Conservation (phyloP, 331 rosid species). For the Dryas integrifolia region DNA sequence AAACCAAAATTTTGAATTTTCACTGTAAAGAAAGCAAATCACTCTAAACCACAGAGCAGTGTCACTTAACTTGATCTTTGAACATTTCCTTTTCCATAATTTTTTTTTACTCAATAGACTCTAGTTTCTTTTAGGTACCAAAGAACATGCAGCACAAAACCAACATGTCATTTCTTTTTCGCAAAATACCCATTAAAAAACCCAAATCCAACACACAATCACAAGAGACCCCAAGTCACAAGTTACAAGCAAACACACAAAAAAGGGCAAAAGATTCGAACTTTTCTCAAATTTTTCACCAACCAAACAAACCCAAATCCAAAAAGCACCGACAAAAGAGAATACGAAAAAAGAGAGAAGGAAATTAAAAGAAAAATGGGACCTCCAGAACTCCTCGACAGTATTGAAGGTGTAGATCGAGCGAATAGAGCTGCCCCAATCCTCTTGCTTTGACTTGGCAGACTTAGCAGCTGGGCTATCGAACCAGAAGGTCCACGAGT, state of each 20-base stretch:
- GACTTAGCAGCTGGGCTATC: slow-evolving; percentile 57
- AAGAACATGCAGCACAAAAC: background rate
- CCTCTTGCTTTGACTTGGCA: slow-evolving; percentile 50
- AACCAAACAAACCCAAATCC: slow-evolving; percentile 7
- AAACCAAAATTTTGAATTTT: background rate
- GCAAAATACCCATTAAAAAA: background rate
- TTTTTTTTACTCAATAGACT: background rate
- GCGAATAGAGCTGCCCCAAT: slow-evolving; percentile 79
- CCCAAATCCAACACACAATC: background rate
- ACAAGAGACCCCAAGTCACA: background rate
- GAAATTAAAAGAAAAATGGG: background rate
- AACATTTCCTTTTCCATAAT: background rate
- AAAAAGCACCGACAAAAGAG: background rate
- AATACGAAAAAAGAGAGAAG: background rate
- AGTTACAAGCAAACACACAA: background rate
- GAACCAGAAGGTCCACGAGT: slow-evolving; percentile 97
- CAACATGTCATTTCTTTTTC: background rate
- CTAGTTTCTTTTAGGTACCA: background rate
- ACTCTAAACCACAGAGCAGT: background rate
- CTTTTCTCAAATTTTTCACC: background rate
- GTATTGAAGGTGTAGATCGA: slow-evolving; percentile 76
- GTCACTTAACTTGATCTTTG: background rate
- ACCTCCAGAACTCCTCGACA: slow-evolving; percentile 91
- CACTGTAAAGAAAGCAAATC: background rate
- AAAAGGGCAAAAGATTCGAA: background rate